Base-by-base conservation (phyloP, 2,329 filamentous ascomycete species). In the Xylaria sp. region DNA sequence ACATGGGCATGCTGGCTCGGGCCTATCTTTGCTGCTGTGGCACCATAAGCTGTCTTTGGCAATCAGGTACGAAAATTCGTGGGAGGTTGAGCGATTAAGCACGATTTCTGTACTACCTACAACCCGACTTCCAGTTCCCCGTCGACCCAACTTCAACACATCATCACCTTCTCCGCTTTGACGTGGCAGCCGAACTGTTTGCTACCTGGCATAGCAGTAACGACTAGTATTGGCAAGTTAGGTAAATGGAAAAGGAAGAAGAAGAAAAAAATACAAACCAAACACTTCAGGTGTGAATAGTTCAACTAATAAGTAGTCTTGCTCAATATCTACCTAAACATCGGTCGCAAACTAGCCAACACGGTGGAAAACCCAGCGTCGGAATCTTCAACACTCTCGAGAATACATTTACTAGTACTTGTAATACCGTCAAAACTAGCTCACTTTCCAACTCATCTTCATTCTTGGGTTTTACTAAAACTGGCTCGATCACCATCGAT, bases 1-100 rank as follows among this genome's bases (percentile, higher is more conserved):
- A 59, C 57, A 59, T 48, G 41, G 57, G 44, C 28, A 28, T 48
- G 15, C 41, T 39, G 15, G 31, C 12, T 37, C 37, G 13, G 50
- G 12, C 57, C 57, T 34, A 15, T 52, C 39, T 52, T 56, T 37
- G 20, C 6, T 15, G 34, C 25, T 61, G 28, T 56, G n/a, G 28
- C 31, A 52, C 31, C 20, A 48, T 60, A 6, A 6, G 46, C n/a
- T 20, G n/a, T 48, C 41, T 46, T n/a, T 10, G n/a, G 46, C 46
- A 48, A 48, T 48, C n/a, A 7, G 41, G 7, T 46, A n/a, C 18
- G 41, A 37, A 37, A 37, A 37, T 37, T 37, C 34, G 8, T 9
- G 7, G 34, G 34, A 37, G 7, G 10, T 8, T 37, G 34, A 37
- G 34, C 8, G 10, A 37, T 37, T 37, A 37, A 37, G 8, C 34